Percentiles rank a stretch among this genome's conserved stretches.
Evolutionary conservation across 2,329 filamentous ascomycete species (phyloP).

Genomic region (Nigrograna mackinnonii): DNA sequence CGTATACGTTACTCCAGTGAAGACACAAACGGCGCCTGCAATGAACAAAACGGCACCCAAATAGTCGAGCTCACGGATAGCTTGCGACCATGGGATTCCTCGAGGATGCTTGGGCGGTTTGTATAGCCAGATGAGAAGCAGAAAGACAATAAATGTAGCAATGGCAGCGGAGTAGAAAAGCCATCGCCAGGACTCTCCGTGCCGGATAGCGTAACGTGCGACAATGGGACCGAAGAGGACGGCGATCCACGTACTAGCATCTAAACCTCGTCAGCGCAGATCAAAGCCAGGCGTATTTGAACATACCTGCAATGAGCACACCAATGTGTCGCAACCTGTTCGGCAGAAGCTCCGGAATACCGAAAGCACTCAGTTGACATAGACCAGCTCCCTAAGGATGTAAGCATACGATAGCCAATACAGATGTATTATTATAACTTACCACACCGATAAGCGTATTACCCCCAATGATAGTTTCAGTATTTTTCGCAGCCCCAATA

Average conservation of each 20-base stretch:
- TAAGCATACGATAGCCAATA: not conserved
- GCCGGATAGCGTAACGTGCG: constrained; percentile 11
- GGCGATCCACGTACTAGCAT: constrained; percentile 7
- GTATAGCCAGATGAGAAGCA: constrained; percentile 8
- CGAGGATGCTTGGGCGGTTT: constrained; percentile 11
- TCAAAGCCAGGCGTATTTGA: constrained; percentile 7
- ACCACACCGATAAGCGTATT: constrained; percentile 4
- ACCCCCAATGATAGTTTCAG: constrained; percentile 8
- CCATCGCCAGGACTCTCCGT: constrained; percentile 5
- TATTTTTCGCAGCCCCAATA: constrained; percentile 10
- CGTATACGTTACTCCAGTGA: constrained; percentile 32
- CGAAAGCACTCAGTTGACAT: constrained; percentile 8
- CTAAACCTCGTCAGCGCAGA: not conserved
- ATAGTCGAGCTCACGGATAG: constrained; percentile 29
- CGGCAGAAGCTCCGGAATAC: constrained; percentile 23
- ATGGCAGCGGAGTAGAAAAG: constrained; percentile 8
- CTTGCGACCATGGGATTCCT: constrained; percentile 12
- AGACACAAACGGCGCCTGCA: constrained; percentile 15
- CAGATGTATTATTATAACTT: not conserved
- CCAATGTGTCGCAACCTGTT: constrained; percentile 26
- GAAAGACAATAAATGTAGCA: constrained; percentile 2
- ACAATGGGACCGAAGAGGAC: constrained; percentile 12
- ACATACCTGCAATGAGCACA: constrained; percentile 18
- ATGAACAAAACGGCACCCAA: constrained; percentile 26
- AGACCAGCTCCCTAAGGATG: constrained; percentile 6